Evolutionary conservation across 2,329 filamentous ascomycete species (phyloP).

Genomic region (Fusarium austroafricanum): DNA sequence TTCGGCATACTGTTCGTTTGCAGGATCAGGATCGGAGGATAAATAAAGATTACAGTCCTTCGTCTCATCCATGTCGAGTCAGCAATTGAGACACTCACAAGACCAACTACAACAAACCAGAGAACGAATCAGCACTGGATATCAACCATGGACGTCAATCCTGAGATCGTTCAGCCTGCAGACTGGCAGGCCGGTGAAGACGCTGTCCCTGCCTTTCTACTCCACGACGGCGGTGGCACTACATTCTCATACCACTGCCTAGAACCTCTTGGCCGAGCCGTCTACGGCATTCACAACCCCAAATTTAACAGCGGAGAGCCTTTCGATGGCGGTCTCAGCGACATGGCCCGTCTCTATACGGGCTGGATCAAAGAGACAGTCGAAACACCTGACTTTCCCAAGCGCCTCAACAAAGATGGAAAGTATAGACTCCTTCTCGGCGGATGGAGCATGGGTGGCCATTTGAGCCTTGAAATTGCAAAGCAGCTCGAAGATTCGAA

Average conservation of each 20-base stretch:
- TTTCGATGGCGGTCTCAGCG: constrained; percentile 64
- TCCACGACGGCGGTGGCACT: constrained; percentile 72
- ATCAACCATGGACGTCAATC: constrained; percentile 45
- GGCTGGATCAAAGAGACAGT: constrained; percentile 57
- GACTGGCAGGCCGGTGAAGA: constrained; percentile 45
- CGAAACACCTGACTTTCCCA: constrained; percentile 45
- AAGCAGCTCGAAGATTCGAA: constrained; percentile 54
- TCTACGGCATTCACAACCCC: constrained; percentile 68
- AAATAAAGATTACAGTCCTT: background rate
- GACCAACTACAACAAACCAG: background rate
- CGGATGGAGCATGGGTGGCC: constrained; percentile 67
- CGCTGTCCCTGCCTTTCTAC: constrained; percentile 63
- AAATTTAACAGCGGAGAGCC: constrained; percentile 59
- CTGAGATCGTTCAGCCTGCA: constrained; percentile 51
- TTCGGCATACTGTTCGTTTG: constrained; percentile 5
- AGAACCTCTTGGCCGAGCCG: constrained; percentile 58
- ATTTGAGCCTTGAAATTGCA: constrained; percentile 64
- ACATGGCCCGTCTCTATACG: constrained; percentile 66
- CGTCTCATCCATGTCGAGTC: background rate
- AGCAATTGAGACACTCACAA: background rate
- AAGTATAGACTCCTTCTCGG: constrained; percentile 60
- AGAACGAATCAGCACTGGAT: background rate
- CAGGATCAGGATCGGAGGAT: background rate
- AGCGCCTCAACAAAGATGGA: constrained; percentile 43
- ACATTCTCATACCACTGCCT: constrained; percentile 68